Conservation (phyloP, 768 basidiomycete species). For the Russula sp. region DNA sequence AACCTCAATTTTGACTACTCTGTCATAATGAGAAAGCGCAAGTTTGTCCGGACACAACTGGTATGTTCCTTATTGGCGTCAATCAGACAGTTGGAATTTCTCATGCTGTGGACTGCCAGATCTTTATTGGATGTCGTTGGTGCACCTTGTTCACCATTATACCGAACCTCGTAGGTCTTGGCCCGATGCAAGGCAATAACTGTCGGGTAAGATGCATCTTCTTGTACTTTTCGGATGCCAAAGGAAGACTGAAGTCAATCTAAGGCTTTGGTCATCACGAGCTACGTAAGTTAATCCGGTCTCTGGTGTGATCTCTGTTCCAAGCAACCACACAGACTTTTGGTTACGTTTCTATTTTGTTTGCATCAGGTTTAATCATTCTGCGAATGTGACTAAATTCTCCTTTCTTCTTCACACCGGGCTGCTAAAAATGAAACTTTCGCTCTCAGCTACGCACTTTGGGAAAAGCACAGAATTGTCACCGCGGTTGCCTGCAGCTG, state of each 20-base stretch:
- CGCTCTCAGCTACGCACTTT: not conserved
- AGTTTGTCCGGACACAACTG: too few species aligned
- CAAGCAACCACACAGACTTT: not conserved
- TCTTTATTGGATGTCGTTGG: slow-evolving; percentile 10
- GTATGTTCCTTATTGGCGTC: not conserved
- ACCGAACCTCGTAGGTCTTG: not conserved
- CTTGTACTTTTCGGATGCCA: not conserved
- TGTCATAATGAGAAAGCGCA: too few species aligned
- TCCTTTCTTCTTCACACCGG: not conserved
- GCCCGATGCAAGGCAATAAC: not conserved
- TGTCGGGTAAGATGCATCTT: slow-evolving; percentile 1
- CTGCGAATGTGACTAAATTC: slow-evolving; percentile 7
- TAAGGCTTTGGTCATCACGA: not conserved
- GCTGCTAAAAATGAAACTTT: not conserved
- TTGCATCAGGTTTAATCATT: slow-evolving; percentile 11
- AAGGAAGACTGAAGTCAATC: not conserved
- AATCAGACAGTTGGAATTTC: not conserved
- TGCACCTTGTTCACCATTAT: not conserved
- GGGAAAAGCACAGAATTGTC: not conserved
- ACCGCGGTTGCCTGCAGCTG: not conserved
- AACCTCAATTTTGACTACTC: too few species aligned
- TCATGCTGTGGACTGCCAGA: not conserved
- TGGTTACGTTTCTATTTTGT: not conserved
- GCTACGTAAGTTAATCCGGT: not conserved
- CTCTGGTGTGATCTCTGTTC: not conserved